Evolutionary conservation across 2,329 filamentous ascomycete genomes (phyloP).

Genomic region (Fusarium sp.): DNA sequence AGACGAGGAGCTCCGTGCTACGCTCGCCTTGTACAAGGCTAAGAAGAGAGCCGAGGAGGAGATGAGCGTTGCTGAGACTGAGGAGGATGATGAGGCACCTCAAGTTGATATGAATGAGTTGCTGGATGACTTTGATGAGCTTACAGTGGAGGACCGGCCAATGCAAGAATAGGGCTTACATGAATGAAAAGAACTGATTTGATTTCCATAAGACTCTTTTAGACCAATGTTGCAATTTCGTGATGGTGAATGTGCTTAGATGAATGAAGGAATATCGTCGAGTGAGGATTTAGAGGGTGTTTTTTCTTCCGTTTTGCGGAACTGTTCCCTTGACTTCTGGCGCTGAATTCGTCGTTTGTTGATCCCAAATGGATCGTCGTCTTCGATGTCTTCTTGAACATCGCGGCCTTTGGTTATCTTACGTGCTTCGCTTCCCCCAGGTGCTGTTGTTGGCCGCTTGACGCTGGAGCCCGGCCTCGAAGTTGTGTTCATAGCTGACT

Average conservation of each 20-base stretch:
- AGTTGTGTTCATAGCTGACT: slow-evolving; percentile 11
- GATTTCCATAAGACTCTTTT: not conserved
- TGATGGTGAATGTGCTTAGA: slow-evolving; percentile 39
- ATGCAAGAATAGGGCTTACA: slow-evolving; percentile 50
- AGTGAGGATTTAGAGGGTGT: slow-evolving; percentile 29
- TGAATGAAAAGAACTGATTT: slow-evolving; percentile 43
- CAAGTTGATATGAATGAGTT: slow-evolving; percentile 83
- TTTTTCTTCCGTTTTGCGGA: slow-evolving; percentile 35
- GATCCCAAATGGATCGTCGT: slow-evolving; percentile 53
- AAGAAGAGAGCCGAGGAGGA: slow-evolving; percentile 65
- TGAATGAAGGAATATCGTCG: slow-evolving; percentile 54
- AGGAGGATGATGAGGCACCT: slow-evolving; percentile 74
- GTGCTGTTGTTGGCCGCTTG: slow-evolving; percentile 15
- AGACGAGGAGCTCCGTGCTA: slow-evolving; percentile 86
- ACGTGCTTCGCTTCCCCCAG: not conserved
- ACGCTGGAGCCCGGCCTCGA: not conserved
- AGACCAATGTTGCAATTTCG: not conserved
- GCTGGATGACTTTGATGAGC: slow-evolving; percentile 92
- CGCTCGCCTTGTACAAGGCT: slow-evolving; percentile 87
- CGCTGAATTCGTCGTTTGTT: slow-evolving; percentile 47
- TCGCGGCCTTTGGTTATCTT: not conserved
- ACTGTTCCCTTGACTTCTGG: slow-evolving; percentile 48
- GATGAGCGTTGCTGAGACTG: slow-evolving; percentile 76
- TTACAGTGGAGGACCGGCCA: slow-evolving; percentile 57
- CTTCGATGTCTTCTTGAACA: slow-evolving; percentile 41